phyloP scores from a whole-genome alignment of 805 yeast species.

The Teunomyces aglyptinius region DNA sequence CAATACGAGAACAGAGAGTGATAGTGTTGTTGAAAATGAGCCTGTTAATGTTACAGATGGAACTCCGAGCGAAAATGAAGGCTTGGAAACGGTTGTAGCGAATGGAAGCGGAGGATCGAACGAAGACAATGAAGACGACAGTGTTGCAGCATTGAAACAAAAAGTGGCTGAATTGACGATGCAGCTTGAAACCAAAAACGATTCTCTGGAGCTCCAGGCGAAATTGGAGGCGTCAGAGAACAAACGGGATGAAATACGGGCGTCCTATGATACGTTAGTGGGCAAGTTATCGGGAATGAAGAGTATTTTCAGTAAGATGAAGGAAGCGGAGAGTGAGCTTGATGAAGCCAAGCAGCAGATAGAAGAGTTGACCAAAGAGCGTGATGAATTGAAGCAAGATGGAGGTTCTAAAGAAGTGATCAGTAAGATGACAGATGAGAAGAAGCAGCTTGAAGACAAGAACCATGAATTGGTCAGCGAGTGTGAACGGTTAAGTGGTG shows the following conservation, averaged over 20 bases:
- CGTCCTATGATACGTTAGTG: slow-evolving; percentile 59
- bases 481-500: slow-evolving; percentile 48
- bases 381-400: not conserved
- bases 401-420: not conserved
- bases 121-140: not conserved
- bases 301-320: slow-evolving; percentile 67
- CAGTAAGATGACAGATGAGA: not conserved
- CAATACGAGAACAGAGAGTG: slow-evolving; percentile 15
- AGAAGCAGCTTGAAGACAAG: slow-evolving; percentile 15
- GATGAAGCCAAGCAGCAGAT: slow-evolving; percentile 48
- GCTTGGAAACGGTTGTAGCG: not conserved
- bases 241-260: slow-evolving; percentile 58
- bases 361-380: slow-evolving; percentile 16
- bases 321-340: slow-evolving; percentile 62
- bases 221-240: slow-evolving; percentile 13
- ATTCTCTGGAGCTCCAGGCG: slow-evolving; percentile 5
- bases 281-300: slow-evolving; percentile 72
- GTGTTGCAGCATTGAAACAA: slow-evolving; percentile 6
- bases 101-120: not conserved
- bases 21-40: slow-evolving; percentile 4
- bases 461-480: slow-evolving; percentile 48
- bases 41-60: not conserved
- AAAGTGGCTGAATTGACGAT: slow-evolving; percentile 6
- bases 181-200: slow-evolving; percentile 4
- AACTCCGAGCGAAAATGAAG: not conserved